Conservation (phyloP, 2,329 filamentous ascomycete genomes). For the Monosporascus ibericus region DNA sequence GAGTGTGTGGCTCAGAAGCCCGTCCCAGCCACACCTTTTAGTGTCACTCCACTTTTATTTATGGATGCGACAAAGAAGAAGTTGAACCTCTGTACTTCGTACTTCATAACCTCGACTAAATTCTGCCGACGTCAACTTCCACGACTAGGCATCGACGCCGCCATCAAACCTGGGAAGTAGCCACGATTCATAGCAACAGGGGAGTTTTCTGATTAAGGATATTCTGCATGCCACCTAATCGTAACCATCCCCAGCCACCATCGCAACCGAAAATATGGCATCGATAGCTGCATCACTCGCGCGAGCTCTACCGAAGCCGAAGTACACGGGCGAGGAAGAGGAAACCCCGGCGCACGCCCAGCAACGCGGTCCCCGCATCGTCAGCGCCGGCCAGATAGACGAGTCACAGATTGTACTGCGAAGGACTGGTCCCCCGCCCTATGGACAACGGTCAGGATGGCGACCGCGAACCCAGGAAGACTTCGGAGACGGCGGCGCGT, state of each 20-base stretch:
- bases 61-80: neutral
- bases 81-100: neutral
- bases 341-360: constrained; percentile 66
- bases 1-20: neutral
- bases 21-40: neutral
- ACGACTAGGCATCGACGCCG: neutral
- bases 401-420: constrained; percentile 77
- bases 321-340: constrained; percentile 86
- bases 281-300: constrained; percentile 68
- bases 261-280: constrained; percentile 43
- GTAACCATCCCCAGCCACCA: constrained; percentile 4
- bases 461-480: constrained; percentile 82
- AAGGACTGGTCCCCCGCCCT: constrained; percentile 78
- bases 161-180: neutral
- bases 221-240: constrained; percentile 13
- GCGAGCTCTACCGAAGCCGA: constrained; percentile 78
- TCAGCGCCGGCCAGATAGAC: constrained; percentile 74
- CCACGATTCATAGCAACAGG: neutral
- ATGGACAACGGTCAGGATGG: constrained; percentile 85
- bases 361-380: constrained; percentile 74
- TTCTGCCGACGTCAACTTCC: neutral
- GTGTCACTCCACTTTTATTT: neutral
- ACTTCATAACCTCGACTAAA: neutral
- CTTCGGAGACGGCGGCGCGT: constrained; percentile 93
- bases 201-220: neutral